Conservation (phyloP, 352 stramenopile genomes). For the Aphanomyces astaci region DNA sequence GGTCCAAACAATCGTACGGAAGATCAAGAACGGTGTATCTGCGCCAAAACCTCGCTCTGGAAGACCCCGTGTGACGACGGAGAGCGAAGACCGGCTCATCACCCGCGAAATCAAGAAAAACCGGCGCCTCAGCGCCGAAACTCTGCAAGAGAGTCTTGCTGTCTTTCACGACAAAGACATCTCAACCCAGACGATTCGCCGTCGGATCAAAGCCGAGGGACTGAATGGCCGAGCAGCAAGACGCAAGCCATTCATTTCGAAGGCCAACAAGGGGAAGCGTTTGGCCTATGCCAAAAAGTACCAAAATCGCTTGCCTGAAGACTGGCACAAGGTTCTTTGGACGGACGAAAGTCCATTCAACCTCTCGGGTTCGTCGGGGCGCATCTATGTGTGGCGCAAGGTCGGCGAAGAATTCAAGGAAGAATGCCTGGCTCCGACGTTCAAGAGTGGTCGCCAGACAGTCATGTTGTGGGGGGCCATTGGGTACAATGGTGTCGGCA, state of each 20-base stretch:
- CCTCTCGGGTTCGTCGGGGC: neutral
- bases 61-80: neutral
- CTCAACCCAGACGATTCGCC: neutral
- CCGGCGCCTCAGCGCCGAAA: neutral
- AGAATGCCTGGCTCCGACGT: neutral
- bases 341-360: conserved; percentile 9
- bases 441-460: conserved; percentile 1
- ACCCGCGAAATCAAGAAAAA: neutral
- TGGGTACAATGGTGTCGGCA: neutral
- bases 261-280: neutral
- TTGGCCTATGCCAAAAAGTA: conserved; percentile 4
- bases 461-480: conserved; percentile 11
- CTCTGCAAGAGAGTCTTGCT: neutral
- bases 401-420: neutral
- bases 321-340: neutral
- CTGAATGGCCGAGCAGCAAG: neutral
- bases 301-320: neutral
- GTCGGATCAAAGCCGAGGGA: neutral
- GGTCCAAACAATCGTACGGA: neutral
- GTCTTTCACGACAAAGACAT: neutral
- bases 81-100: neutral
- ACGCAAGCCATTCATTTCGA: neutral
- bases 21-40: neutral
- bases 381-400: conserved; percentile 6
- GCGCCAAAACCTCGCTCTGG: neutral